phyloP scores from a whole-genome alignment of 2,329 filamentous ascomycete genomes.

The Aschersonia sp. region DNA sequence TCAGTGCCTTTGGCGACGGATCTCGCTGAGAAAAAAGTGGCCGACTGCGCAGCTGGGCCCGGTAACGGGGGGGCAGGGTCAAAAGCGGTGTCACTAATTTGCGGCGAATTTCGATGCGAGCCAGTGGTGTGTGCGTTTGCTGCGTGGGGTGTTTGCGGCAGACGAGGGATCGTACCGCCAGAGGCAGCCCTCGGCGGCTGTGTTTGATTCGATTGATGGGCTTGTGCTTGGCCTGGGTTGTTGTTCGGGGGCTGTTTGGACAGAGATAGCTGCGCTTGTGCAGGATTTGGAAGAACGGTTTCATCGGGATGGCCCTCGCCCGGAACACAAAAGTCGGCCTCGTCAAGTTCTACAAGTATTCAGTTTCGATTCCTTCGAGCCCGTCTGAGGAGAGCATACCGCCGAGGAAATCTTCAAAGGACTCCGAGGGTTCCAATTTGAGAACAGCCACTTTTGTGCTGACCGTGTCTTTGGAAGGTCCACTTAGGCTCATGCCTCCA shows the following conservation, averaged over 20 bases:
- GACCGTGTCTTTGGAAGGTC: slow-evolving; percentile 1
- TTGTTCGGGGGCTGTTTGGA: slow-evolving; percentile 8
- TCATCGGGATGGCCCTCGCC: slow-evolving; percentile 65
- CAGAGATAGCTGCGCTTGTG: slow-evolving; percentile 7
- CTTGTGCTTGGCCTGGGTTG: slow-evolving; percentile 7
- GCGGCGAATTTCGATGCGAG: slow-evolving; percentile 9
- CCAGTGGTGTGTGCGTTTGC: slow-evolving; percentile 9
- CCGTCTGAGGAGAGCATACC: slow-evolving; percentile 25
- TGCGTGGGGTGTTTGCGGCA: slow-evolving; percentile 20
- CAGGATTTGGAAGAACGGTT: slow-evolving; percentile 36
- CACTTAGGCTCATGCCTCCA: slow-evolving; percentile 4
- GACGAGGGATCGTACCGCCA: slow-evolving; percentile 7
- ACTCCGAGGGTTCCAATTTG: slow-evolving; percentile 22
- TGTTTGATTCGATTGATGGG: background rate
- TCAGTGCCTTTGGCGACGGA: slow-evolving; percentile 17
- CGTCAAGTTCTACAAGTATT: slow-evolving; percentile 50
- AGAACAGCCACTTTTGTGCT: slow-evolving; percentile 5
- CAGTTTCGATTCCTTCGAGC: slow-evolving; percentile 22
- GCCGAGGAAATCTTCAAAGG: slow-evolving; percentile 36
- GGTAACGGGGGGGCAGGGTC: slow-evolving; percentile 32
- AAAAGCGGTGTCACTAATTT: background rate
- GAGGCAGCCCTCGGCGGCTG: slow-evolving; percentile 7
- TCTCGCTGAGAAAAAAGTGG: slow-evolving; percentile 5
- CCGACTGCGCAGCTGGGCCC: slow-evolving; percentile 10
- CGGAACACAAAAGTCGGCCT: slow-evolving; percentile 58